Evolutionary conservation across 257 asterid genomes (phyloP), one percentile per base, ranked within the genome.

Genomic region (Avicennia marina): DNA sequence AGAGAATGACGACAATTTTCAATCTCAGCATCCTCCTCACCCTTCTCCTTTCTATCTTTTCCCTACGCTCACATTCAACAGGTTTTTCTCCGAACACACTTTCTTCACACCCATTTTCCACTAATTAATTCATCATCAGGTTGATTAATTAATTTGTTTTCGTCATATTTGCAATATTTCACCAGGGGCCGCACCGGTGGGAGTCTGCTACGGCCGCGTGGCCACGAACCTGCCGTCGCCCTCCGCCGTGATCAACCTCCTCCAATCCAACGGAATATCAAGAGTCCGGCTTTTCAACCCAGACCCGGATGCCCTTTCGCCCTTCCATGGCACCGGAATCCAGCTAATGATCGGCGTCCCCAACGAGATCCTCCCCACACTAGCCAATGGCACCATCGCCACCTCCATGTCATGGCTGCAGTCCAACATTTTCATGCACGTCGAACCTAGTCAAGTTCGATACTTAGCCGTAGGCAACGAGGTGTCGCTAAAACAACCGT

Each of bases 271-370:
- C 53, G 77, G 78, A 24, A 81, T 83, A 24, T 41, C 78, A 24
- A 62, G 72, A 48, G 42, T 83, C 60, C 74, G 88, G 0, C 58
- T 86, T 1, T 83, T 86, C 76, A 86, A 83, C 69, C 78, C 84
- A 1, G 83, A 86, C 29, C 78, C 76, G 2, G 60, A 32, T 1
- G 71, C 78, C 15, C 74, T 78, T 10, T 32, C 63, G 4, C 87
- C 94, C 18, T 86, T 86, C 53, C 65, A 56, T 9, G 86, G 78
- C 7, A 66, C 81, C 12, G 84, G 75, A 17, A 69, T 81, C 38
- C 66, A 81, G 45, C 94, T 86, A 47, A 64, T 67, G 62, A 69
- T 86, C 11, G 95, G 95, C 8, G 82, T 86, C 8, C 94, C 94
- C 1, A 81, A 86, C 16, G 90, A 81, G 63, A 64, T 83, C 67